phyloP scores from a whole-genome alignment of 306 rosid species.

The Fagus crenata region DNA sequence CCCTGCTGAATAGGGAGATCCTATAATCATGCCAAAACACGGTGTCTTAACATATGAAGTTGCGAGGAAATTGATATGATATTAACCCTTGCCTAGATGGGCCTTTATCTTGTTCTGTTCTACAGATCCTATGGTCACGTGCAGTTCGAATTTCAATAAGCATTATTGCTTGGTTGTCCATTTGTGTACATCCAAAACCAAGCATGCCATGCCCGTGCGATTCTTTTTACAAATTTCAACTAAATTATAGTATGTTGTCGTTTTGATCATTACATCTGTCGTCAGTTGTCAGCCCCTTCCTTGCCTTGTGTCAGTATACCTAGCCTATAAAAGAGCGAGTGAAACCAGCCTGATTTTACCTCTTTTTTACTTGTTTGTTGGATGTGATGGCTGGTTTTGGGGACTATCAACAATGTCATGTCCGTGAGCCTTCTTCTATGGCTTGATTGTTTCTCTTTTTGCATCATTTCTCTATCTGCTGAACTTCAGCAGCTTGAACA shows the following conservation, averaged over 20 bases:
- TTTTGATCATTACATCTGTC: neutral
- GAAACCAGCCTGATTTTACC: too few species aligned
- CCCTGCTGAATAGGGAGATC: too few species aligned
- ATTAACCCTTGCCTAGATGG: neutral
- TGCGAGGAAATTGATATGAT: slow-evolving; percentile 13
- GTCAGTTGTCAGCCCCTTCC: too few species aligned
- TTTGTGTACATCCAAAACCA: neutral
- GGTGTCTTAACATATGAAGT: slow-evolving; percentile 19
- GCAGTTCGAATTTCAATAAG: neutral
- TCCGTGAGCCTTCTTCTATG: neutral
- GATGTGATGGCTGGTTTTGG: neutral
- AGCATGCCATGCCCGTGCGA: neutral
- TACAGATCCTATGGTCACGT: neutral
- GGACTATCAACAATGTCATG: neutral
- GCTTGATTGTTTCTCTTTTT: too few species aligned
- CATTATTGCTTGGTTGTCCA: neutral
- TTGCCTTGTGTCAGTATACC: neutral
- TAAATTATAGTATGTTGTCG: neutral
- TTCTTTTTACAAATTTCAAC: neutral
- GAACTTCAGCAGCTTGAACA: slow-evolving; percentile 35
- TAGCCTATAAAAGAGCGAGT: too few species aligned
- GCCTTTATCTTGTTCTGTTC: slow-evolving; percentile 12
- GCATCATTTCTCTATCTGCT: slow-evolving; percentile 23
- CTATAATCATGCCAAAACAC: neutral
- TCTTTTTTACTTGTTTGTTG: slow-evolving; percentile 4